phyloP scores from a whole-genome alignment of 164 flowering plant species.

The Echeveria elegans region DNA sequence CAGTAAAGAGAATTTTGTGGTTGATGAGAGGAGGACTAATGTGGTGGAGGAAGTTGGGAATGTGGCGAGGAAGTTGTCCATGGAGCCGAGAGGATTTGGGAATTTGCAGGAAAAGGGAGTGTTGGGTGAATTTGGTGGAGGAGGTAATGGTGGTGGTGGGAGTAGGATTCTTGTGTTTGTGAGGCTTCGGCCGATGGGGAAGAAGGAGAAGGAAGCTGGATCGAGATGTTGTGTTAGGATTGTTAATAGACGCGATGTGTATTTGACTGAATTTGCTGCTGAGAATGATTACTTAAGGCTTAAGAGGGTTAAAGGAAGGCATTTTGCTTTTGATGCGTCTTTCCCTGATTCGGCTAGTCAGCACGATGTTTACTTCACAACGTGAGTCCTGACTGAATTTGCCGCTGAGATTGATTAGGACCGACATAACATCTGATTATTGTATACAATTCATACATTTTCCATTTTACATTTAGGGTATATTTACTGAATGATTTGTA shows the following conservation, averaged over 20 bases:
- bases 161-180: conserved; percentile 82
- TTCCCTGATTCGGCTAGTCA: conserved; percentile 75
- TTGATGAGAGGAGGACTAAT: conserved; percentile 28
- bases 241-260: conserved; percentile 57
- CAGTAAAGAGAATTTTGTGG: conserved; percentile 47
- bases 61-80: conserved; percentile 58
- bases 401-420: too few relatives aligned
- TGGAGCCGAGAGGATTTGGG: conserved; percentile 26
- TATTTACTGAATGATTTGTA: neutral
- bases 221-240: conserved; percentile 63
- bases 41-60: conserved; percentile 15
- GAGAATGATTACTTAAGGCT: conserved; percentile 84
- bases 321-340: conserved; percentile 78
- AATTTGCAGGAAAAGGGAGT: conserved; percentile 16
- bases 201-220: conserved; percentile 80
- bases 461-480: too few relatives aligned
- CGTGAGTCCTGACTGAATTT: conserved; percentile 41
- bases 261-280: conserved; percentile 60
- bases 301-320: conserved; percentile 77
- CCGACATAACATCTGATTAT: too few relatives aligned
- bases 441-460: too few relatives aligned
- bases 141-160: conserved; percentile 12
- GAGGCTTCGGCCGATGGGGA: conserved; percentile 83
- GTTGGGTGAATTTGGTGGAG: neutral
- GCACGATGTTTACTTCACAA: conserved; percentile 68